Base-by-base conservation (phyloP, 73 alveolate genomes). In the Loxodes magnus region DNA sequence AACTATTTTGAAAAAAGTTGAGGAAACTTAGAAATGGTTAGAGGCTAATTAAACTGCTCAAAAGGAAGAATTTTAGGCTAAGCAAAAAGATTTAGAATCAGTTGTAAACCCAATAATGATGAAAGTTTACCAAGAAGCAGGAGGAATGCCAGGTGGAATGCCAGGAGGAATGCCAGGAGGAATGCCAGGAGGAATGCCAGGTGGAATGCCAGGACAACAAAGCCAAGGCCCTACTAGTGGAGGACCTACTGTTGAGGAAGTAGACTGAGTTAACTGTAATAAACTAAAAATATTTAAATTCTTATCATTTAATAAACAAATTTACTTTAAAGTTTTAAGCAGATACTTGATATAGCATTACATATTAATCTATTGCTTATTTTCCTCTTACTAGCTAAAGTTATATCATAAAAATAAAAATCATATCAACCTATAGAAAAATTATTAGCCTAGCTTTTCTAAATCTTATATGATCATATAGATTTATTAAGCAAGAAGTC, bases 111-210 rank as follows among this genome's bases (percentile, higher is more conserved):
- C 94, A 42, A 74, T 87, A 54, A 87, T 87, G 95, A 75, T 64
- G 86, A 85, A 70, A 54, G 56, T 87, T 51, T 77, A 87, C 71
- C 89, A 74, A 66, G 79, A 77, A 23, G 78, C 79, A 7, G 96
- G 92, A 35, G 90, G 88, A 28, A n/a, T n/a, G n/a, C 79, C 77
- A 44, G 51, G 62, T 0, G 56, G 61, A 3, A 25, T 19, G 74
- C 87, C 91, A 16, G 94, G 94, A 30, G 89, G 89, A 28, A 51
- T 19, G 71, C 66, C 90, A 49, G 88, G 88, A 15, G 83, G 82
- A 2, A 61, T 44, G 70, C 83, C 82, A 24, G 87, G 83, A 4
- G 74, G 82, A 9, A 50, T 39, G 44, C 74, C 82, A 20, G 71
- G 79, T 2, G 92, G 81, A 15, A 20, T 39, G 35, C 57, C 41